Conservation (phyloP, 371 early-diverging fungal species). For the Syncephalastrum racemosum region DNA sequence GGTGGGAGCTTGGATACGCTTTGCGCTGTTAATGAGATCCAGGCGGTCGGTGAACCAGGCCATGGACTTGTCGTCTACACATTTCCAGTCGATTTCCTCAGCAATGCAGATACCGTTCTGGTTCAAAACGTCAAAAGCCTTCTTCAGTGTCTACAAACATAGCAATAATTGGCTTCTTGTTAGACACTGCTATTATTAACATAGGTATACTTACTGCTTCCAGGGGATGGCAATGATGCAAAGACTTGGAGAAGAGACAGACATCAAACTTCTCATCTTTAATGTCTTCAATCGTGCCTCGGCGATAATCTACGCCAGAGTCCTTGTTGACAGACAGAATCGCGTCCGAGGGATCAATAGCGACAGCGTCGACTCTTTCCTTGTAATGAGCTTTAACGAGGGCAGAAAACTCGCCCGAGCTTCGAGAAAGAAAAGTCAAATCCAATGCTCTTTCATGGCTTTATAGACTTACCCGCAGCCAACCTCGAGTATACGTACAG, state of each 20-base stretch:
- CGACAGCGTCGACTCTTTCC: slow-evolving; percentile 4
- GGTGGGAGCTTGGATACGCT: too few relatives aligned
- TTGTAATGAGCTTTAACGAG: slow-evolving; percentile 7
- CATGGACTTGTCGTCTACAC: background rate
- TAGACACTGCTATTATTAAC: background rate
- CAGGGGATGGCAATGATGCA: slow-evolving; percentile 13
- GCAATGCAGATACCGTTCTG: slow-evolving; percentile 3
- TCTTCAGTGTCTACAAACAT: slow-evolving; percentile 4
- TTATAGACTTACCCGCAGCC: slow-evolving; percentile 10
- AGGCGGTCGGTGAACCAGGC: slow-evolving; percentile 5
- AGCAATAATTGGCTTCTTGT: too few relatives aligned
- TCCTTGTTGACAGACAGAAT: slow-evolving; percentile 4
- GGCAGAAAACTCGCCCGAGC: slow-evolving; percentile 8
- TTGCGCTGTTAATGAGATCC: background rate
- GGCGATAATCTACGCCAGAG: background rate
- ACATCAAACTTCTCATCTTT: slow-evolving; percentile 9
- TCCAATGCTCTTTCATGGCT: background rate
- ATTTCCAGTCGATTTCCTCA: slow-evolving; percentile 6
- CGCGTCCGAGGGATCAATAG: slow-evolving; percentile 7
- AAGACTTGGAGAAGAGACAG: slow-evolving; percentile 10
- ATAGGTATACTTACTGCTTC: background rate
- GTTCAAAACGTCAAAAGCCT: slow-evolving; percentile 1
- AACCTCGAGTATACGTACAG: slow-evolving; percentile 5
- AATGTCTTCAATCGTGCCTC: slow-evolving; percentile 1
- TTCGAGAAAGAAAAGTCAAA: background rate